Evolutionary conservation across 306 rosid species (phyloP).

Genomic region (Vicia villosa): DNA sequence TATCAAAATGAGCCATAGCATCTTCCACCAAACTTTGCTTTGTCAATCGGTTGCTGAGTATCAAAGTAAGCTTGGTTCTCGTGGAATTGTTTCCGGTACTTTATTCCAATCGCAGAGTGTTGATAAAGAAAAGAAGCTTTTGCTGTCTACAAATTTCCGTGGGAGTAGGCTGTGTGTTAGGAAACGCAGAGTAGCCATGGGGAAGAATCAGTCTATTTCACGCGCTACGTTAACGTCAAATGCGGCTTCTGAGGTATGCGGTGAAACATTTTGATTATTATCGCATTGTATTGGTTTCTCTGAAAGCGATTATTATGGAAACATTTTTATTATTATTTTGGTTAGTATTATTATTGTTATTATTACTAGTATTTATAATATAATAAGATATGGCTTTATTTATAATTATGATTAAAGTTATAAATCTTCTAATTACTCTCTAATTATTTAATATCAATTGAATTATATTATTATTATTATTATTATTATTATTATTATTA

Average conservation of each 20-base stretch:
- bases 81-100: conserved; percentile 51
- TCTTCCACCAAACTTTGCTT: conserved; percentile 66
- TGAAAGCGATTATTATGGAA: neutral
- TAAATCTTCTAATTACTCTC: too few species aligned
- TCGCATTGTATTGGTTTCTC: neutral
- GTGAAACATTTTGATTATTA: conserved; percentile 9
- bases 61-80: conserved; percentile 63
- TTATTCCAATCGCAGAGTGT: conserved; percentile 49
- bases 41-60: conserved; percentile 51
- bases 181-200: conserved; percentile 54
- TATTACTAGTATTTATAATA: neutral
- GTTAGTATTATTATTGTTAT: neutral
- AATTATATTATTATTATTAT: too few species aligned
- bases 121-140: conserved; percentile 57
- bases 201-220: conserved; percentile 47
- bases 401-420: too few species aligned
- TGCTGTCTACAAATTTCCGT: conserved; percentile 54
- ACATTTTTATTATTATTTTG: too few species aligned
- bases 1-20: conserved; percentile 65
- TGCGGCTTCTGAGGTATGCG: conserved; percentile 60
- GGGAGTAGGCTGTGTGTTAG: conserved; percentile 53
- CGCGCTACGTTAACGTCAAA: conserved; percentile 64
- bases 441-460: too few species aligned
- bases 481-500: too few species aligned
- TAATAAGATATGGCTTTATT: too few species aligned